Conservation (phyloP, 345 rosid genomes). For the Salix brachista region DNA sequence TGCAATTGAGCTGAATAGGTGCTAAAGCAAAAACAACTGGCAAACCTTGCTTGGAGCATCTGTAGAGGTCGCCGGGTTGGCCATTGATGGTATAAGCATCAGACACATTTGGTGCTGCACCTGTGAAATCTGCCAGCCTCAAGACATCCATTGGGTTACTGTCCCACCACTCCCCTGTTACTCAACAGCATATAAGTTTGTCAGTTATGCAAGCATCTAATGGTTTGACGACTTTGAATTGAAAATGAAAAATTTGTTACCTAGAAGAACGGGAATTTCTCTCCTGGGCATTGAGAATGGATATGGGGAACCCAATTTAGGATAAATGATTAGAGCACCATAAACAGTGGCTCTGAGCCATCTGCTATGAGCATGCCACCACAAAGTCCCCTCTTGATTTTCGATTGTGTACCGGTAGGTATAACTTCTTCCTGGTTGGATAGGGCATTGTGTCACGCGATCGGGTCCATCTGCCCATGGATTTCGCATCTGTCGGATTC, state of each 20-base stretch:
- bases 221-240: background rate
- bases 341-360: slow-evolving; percentile 43
- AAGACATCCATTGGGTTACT: slow-evolving; percentile 72
- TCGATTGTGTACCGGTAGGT: slow-evolving; percentile 34
- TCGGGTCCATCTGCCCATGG: slow-evolving; percentile 43
- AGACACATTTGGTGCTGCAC: slow-evolving; percentile 53
- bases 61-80: slow-evolving; percentile 86
- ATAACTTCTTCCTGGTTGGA: slow-evolving; percentile 29
- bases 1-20: background rate
- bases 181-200: background rate
- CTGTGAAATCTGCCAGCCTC: slow-evolving; percentile 45
- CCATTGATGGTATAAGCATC: slow-evolving; percentile 89
- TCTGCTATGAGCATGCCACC: slow-evolving; percentile 45
- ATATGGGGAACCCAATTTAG: slow-evolving; percentile 26
- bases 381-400: slow-evolving; percentile 42
- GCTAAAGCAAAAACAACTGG: background rate
- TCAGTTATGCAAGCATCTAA: background rate
- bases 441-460: slow-evolving; percentile 42
- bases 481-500: slow-evolving; percentile 29
- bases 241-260: background rate
- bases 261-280: slow-evolving; percentile 21
- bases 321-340: slow-evolving; percentile 45
- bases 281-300: slow-evolving; percentile 21
- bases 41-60: slow-evolving; percentile 57
- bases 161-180: slow-evolving; percentile 84